Conservation (phyloP, 495 filamentous ascomycete species). For the Xylaria acuta region DNA sequence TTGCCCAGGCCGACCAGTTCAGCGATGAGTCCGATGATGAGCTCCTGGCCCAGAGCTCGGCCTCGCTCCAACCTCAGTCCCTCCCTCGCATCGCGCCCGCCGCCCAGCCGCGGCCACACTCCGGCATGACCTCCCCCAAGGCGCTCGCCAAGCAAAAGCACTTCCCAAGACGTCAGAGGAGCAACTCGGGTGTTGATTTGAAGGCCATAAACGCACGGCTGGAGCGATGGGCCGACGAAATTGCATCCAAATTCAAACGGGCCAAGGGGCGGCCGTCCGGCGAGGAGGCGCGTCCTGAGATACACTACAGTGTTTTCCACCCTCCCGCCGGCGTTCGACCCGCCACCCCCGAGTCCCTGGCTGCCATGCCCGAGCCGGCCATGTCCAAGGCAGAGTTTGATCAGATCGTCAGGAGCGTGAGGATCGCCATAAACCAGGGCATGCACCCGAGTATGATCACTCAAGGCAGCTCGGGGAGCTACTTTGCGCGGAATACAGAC, state of each 20-base stretch:
- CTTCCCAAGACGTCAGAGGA: slow-evolving; percentile 67
- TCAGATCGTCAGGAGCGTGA: slow-evolving; percentile 86
- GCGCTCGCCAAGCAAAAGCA: slow-evolving; percentile 45
- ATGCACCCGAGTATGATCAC: slow-evolving; percentile 95
- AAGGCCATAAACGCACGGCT: slow-evolving; percentile 98
- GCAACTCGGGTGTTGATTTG: slow-evolving; percentile 91
- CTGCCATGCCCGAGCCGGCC: slow-evolving; percentile 56
- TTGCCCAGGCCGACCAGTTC: slow-evolving; percentile 88
- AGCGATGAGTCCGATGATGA: slow-evolving; percentile 76
- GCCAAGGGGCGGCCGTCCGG: slow-evolving; percentile 70
- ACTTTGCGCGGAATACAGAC: slow-evolving; percentile 90
- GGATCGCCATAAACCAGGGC: slow-evolving; percentile 85
- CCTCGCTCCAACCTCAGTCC: slow-evolving; percentile 65
- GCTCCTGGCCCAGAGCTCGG: slow-evolving; percentile 59
- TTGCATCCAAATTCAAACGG: slow-evolving; percentile 96
- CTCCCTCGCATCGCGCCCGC: slow-evolving; percentile 74
- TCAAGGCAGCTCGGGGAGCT: slow-evolving; percentile 95
- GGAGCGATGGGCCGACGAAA: slow-evolving; percentile 97
- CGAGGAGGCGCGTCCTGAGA: slow-evolving; percentile 89
- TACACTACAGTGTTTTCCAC: slow-evolving; percentile 96
- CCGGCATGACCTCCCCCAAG: slow-evolving; percentile 64
- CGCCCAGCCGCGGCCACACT: slow-evolving; percentile 64
- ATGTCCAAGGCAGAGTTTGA: slow-evolving; percentile 85
- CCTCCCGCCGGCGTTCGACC: slow-evolving; percentile 83
- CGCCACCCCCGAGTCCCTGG: slow-evolving; percentile 75